Conservation (phyloP, 2,329 filamentous ascomycete genomes). For the Rutstroemia sp. region DNA sequence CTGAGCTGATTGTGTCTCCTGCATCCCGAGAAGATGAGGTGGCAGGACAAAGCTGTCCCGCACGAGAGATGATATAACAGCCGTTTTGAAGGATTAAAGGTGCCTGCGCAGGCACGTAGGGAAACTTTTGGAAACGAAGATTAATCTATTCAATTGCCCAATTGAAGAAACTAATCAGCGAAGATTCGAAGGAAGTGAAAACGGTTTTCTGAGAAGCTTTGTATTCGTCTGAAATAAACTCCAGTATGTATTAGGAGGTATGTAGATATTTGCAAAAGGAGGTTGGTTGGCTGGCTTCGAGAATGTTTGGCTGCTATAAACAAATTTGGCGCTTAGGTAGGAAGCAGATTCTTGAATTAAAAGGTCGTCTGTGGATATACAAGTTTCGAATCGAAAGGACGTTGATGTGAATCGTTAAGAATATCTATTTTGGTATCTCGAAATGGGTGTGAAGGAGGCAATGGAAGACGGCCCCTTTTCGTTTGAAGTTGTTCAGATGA, state of each 20-base stretch:
- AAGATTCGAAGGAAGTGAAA: background rate
- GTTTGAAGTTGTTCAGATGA: background rate
- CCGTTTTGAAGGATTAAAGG: slow-evolving; percentile 66
- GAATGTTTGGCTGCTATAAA: slow-evolving; percentile 9
- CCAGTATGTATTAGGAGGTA: slow-evolving; percentile 7
- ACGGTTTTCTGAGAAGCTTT: background rate
- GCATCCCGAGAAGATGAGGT: slow-evolving; percentile 85
- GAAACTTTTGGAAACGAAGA: slow-evolving; percentile 25
- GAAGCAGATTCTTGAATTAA: slow-evolving; percentile 5
- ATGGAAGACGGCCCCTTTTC: background rate
- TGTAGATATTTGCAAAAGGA: slow-evolving; percentile 7
- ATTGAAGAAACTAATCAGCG: slow-evolving; percentile 11
- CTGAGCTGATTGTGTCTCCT: slow-evolving; percentile 66
- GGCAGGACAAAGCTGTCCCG: slow-evolving; percentile 80
- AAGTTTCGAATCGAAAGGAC: slow-evolving; percentile 8
- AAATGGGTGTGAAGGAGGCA: background rate
- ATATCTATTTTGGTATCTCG: background rate
- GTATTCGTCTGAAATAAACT: slow-evolving; percentile 1
- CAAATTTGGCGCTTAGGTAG: slow-evolving; percentile 3
- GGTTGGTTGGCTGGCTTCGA: slow-evolving; percentile 8
- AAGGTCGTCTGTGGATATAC: slow-evolving; percentile 5
- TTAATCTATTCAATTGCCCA: slow-evolving; percentile 10
- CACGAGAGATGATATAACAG: slow-evolving; percentile 67
- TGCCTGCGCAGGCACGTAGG: slow-evolving; percentile 30
- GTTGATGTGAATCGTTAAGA: slow-evolving; percentile 4